phyloP scores from a whole-genome alignment of 148 eudicot species.

The Nepenthes gracilis region DNA sequence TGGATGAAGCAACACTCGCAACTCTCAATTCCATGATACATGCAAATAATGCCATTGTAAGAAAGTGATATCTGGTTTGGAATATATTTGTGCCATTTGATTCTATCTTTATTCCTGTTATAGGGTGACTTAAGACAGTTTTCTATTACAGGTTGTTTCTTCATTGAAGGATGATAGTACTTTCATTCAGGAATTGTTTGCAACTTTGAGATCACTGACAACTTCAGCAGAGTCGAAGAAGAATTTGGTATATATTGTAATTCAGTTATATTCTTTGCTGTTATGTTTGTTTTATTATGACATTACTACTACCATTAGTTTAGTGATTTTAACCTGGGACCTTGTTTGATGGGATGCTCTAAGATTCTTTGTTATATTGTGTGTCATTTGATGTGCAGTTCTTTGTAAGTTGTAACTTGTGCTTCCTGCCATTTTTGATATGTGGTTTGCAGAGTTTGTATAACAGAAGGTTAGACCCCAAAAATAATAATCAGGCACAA shows the following conservation, averaged over 20 bases:
- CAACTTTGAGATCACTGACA: conserved; percentile 51
- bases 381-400: too few species aligned
- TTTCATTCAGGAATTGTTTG: conserved; percentile 78
- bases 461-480: too few species aligned
- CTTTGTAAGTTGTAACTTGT: too few species aligned
- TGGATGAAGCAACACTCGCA: conserved; percentile 71
- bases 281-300: neutral
- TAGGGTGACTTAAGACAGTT: conserved; percentile 2
- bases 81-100: neutral
- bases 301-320: neutral
- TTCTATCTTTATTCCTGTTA: conserved; percentile 6
- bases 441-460: too few species aligned
- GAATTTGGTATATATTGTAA: conserved; percentile 48
- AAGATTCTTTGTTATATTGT: too few species aligned
- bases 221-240: conserved; percentile 63
- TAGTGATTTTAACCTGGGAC: too few species aligned
- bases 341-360: too few species aligned
- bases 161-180: conserved; percentile 71
- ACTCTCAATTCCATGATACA: conserved; percentile 75
- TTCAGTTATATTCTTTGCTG: neutral
- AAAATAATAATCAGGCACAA: too few species aligned
- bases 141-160: conserved; percentile 60
- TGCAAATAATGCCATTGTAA: conserved; percentile 86
- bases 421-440: too few species aligned
- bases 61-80: conserved; percentile 7